Conservation (phyloP, 108 stramenopile species). For the Halocafeteria seosinensis region DNA sequence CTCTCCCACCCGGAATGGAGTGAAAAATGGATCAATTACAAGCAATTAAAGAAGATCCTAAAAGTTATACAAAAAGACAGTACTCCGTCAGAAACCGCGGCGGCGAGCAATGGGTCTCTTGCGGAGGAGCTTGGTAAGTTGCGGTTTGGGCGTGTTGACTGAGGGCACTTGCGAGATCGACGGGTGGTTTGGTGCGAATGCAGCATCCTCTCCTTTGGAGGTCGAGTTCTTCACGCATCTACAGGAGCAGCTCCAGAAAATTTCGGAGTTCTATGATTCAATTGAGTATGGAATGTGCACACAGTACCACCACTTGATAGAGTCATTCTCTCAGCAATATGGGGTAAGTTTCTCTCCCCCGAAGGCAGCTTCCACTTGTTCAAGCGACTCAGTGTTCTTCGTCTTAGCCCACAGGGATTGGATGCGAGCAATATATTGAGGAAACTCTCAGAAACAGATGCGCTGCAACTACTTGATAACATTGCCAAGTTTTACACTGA, state of each 20-base stretch:
- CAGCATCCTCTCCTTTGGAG: background rate
- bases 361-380: background rate
- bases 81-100: background rate
- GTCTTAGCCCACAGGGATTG: background rate
- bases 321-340: background rate
- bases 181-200: background rate
- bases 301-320: background rate
- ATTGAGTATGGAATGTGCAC: background rate
- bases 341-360: background rate
- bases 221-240: background rate
- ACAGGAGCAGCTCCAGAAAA: background rate
- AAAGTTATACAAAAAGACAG: background rate
- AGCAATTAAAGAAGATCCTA: background rate
- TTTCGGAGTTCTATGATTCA: background rate
- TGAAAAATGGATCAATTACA: background rate
- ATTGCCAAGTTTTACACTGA: constrained; percentile 47
- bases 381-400: background rate
- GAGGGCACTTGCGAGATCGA: background rate
- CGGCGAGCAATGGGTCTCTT: background rate
- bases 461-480: background rate
- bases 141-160: background rate
- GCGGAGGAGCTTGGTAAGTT: background rate
- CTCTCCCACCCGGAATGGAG: background rate
- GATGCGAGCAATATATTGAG: background rate
- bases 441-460: background rate